Evolutionary conservation across 2,329 filamentous ascomycete genomes (phyloP).

Genomic region (Alternaria atra): DNA sequence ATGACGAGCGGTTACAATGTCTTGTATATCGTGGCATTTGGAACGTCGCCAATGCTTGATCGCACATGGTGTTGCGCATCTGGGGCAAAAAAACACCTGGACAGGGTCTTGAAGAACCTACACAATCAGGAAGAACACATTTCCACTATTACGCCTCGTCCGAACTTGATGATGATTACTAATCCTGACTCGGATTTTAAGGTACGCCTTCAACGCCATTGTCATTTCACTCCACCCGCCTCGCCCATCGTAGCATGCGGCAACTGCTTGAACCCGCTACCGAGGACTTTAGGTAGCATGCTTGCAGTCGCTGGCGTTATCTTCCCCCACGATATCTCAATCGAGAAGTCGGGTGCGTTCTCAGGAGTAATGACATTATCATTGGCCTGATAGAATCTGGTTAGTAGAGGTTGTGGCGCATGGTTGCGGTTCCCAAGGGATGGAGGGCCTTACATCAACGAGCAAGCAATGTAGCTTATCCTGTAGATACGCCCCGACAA

Average conservation of each 20-base stretch:
- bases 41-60: background rate
- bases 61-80: background rate
- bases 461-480: background rate
- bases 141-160: background rate
- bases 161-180: background rate
- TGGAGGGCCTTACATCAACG: background rate
- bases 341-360: slow-evolving; percentile 48
- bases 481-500: background rate
- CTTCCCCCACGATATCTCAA: slow-evolving; percentile 52
- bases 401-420: background rate
- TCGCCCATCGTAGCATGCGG: background rate
- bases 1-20: background rate
- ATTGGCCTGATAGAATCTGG: slow-evolving; percentile 28
- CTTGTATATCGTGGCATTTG: background rate
- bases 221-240: slow-evolving; percentile 1
- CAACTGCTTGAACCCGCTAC: slow-evolving; percentile 14
- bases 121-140: background rate
- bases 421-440: background rate
- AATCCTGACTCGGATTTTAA: background rate
- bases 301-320: slow-evolving; percentile 47
- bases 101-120: background rate
- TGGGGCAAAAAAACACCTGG: background rate
- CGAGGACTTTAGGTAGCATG: slow-evolving; percentile 23
- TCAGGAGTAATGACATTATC: slow-evolving; percentile 37
- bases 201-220: background rate